Percentiles rank a stretch among this genome's conserved stretches.
Conservation (phyloP, 2,329 filamentous ascomycete genomes). For the Dendrostoma leiphaemia region DNA sequence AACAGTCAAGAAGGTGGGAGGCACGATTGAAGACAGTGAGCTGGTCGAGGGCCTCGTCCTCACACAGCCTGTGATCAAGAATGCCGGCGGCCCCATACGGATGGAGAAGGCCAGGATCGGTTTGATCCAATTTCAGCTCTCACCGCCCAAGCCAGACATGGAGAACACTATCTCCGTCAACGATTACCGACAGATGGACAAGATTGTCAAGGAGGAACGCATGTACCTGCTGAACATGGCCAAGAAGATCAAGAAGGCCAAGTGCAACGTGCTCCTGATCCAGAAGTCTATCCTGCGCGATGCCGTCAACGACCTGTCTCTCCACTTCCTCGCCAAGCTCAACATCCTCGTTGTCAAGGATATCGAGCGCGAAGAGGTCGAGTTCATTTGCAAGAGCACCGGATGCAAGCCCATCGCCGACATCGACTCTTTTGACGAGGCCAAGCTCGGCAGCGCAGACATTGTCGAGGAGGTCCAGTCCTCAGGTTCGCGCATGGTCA, state of each 20-base stretch:
- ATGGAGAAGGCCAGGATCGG: slow-evolving; percentile 98
- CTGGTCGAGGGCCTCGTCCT: slow-evolving; percentile 93
- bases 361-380: slow-evolving; percentile 96
- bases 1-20: slow-evolving; percentile 95
- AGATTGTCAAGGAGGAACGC: slow-evolving; percentile 98
- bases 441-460: slow-evolving; percentile 93
- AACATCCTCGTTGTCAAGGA: slow-evolving; percentile 96
- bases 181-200: slow-evolving; percentile 99
- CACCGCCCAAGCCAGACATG: slow-evolving; percentile 99
- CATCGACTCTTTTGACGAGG: slow-evolving; percentile 96
- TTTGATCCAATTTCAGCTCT: slow-evolving; percentile 97
- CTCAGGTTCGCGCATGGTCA: slow-evolving; percentile 87
- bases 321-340: slow-evolving; percentile 96
- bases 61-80: slow-evolving; percentile 91
- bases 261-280: slow-evolving; percentile 97
- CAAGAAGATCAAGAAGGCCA: slow-evolving; percentile 99
- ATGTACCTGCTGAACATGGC: slow-evolving; percentile 98
- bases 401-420: slow-evolving; percentile 99
- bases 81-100: slow-evolving; percentile 80
- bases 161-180: slow-evolving; percentile 99
- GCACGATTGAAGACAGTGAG: slow-evolving; percentile 97
- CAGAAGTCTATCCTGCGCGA: slow-evolving; percentile 98
- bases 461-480: slow-evolving; percentile 89
- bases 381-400: slow-evolving; percentile 98
- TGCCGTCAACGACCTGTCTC: slow-evolving; percentile 93